These are phyloP conservation scores for Prunus yedoensis DNA, from an alignment of 331 rosid species.

Conservation along the genomic window DNA sequence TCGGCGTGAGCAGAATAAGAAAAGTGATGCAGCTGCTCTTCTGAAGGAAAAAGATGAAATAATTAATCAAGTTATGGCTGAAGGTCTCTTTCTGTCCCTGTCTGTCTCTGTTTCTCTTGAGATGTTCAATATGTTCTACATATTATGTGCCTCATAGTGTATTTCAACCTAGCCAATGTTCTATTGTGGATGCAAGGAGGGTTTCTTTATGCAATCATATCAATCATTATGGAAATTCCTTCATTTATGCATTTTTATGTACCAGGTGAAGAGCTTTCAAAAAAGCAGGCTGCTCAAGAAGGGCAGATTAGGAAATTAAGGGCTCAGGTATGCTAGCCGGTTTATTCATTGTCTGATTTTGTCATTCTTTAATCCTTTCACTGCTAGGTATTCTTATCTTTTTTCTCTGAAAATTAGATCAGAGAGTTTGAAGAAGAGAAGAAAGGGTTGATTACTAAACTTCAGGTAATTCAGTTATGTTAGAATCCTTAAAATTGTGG, in stretches of 20 bases:
- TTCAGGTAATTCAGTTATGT: conserved; percentile 69
- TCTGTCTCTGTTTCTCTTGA: not conserved
- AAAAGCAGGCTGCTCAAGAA: conserved; percentile 98
- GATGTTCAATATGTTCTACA: no score
- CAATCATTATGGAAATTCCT: conserved; percentile 1
- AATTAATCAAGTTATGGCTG: conserved; percentile 98
- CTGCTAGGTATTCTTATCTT: conserved; percentile 19
- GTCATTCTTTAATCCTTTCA: conserved; percentile 21
- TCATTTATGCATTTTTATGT: conserved; percentile 16
- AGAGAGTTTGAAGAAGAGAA: conserved; percentile 99
- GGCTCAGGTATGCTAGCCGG: conserved; percentile 69
- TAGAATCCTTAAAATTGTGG: conserved; percentile 8
- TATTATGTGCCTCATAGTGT: no score
- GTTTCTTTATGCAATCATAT: not conserved
- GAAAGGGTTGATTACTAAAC: conserved; percentile 83
- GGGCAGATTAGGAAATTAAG: conserved; percentile 82
- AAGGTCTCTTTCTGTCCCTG: conserved; percentile 47
- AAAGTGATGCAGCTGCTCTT: conserved; percentile 96
- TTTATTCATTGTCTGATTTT: conserved; percentile 22
- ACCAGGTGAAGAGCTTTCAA: conserved; percentile 98
- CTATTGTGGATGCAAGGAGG: no score
- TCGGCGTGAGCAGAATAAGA: conserved; percentile 90
- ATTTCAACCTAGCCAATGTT: no score
- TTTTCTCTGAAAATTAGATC: conserved; percentile 70
- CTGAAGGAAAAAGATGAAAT: conserved; percentile 99